Conservation (phyloP, 1,284 basidiomycete genomes). For the Marasmius tenuissimus region DNA sequence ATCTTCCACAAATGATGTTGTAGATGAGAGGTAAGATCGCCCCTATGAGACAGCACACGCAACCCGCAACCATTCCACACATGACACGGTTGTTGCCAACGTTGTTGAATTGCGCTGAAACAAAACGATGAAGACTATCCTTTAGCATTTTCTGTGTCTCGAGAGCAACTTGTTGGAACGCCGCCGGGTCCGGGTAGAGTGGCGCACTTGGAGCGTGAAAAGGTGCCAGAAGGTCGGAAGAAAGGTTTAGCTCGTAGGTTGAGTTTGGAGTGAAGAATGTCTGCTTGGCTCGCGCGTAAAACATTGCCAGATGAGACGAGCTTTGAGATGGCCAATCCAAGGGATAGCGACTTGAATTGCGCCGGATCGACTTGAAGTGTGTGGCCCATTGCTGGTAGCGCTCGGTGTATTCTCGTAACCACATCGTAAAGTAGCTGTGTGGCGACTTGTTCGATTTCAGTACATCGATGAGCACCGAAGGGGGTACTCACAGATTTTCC, state of each 20-base stretch:
- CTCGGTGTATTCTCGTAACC: slow-evolving; percentile 65
- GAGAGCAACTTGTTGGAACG: slow-evolving; percentile 58
- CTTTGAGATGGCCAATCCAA: slow-evolving; percentile 38
- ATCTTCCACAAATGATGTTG: slow-evolving; percentile 42
- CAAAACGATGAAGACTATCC: slow-evolving; percentile 65
- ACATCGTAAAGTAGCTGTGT: slow-evolving; percentile 68
- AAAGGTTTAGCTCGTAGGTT: slow-evolving; percentile 68
- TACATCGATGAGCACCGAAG: neutral
- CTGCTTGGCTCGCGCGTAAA: slow-evolving; percentile 73
- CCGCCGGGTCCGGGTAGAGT: slow-evolving; percentile 61
- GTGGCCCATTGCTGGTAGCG: slow-evolving; percentile 62
- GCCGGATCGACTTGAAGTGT: slow-evolving; percentile 22
- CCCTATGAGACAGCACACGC: slow-evolving; percentile 41
- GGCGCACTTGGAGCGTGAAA: slow-evolving; percentile 50
- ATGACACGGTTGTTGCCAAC: slow-evolving; percentile 71
- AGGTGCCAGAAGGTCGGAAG: slow-evolving; percentile 62
- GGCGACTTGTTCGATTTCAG: slow-evolving; percentile 1
- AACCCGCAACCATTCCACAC: slow-evolving; percentile 67
- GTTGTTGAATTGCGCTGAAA: slow-evolving; percentile 68
- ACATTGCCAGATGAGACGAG: slow-evolving; percentile 61
- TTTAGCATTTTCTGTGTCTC: slow-evolving; percentile 61
- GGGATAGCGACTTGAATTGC: slow-evolving; percentile 29
- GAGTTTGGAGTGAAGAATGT: slow-evolving; percentile 73
- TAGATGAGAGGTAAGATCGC: slow-evolving; percentile 52
- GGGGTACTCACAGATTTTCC: slow-evolving; percentile 60